Evolutionary conservation across 148 eudicot genomes (phyloP), one percentile per base, ranked within the genome.

Genomic region (Hydrangea macrophylla): DNA sequence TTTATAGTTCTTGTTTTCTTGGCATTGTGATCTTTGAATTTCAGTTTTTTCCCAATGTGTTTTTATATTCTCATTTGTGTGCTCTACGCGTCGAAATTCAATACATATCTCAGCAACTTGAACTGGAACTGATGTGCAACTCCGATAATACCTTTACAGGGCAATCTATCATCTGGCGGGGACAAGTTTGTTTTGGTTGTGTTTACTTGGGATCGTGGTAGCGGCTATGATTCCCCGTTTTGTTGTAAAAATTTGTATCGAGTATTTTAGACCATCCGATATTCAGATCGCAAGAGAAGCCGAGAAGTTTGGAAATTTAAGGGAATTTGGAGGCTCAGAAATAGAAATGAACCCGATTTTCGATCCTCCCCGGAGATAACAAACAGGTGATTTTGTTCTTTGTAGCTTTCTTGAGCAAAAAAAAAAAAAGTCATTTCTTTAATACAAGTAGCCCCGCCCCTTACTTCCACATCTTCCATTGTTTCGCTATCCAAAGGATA

Each of bases 261-360:
- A 89, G 73, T 64, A 80, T 30, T 82, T 37, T 73, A 70, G 60
- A 54, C 94, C 99, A 5, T 59, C 72, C 18, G 97, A 95, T 72
- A 65, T 87, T 70, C 96, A 87, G 78, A 82, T 95, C 35, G 96
- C 96, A 45, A 83, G 86, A 75, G 99, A 95, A 79, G 96, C 90
- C 1, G 99, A 95, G 73, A 95, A 89, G 73, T 72, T 78, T 26
- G 83, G 85, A n/a, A 84, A 60, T 23, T 73, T 78, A 28, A 73
- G 73, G n/a, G 80, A 71, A 31, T 71, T 78, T 69, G 84, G 63
- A 33, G 50, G 60, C 20, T 67, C 70, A 23, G 88, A 84, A 69
- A 68, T 77, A 50, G 96, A 95, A 82, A 91, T 95, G 99, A 87
- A 75, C 78, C 79, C 56, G 9, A 45, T 84, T 64, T 74, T 72